Evolutionary conservation across 208 protist genomes (phyloP).

Genomic region (Acanthamoeba lenticulata): DNA sequence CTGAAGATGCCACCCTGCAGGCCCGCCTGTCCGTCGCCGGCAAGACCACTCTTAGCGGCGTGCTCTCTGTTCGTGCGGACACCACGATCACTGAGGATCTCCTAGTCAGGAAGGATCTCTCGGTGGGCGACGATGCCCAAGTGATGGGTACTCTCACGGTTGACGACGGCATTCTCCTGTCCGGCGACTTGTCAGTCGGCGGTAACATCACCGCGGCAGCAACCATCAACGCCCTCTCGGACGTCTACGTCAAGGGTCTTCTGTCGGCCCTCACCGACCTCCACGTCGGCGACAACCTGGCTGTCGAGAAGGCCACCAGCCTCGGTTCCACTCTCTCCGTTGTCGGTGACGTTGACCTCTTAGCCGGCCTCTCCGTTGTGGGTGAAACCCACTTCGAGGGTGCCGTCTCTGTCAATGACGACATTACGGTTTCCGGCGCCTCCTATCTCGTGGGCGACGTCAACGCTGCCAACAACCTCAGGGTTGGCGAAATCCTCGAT

Average conservation of each 20-base stretch:
- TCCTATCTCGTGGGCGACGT: neutral
- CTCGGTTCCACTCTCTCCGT: neutral
- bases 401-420: too few species aligned
- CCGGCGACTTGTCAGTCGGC: too few species aligned
- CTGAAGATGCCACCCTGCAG: too few species aligned
- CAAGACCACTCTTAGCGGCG: neutral
- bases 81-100: neutral
- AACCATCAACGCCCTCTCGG: too few species aligned
- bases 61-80: neutral
- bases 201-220: neutral
- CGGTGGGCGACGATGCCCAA: neutral
- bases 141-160: neutral
- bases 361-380: too few species aligned
- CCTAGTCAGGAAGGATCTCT: too few species aligned
- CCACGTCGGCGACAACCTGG: neutral
- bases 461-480: neutral
- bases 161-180: neutral
- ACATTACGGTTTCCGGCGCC: neutral
- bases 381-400: too few species aligned
- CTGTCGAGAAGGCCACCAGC: neutral
- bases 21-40: neutral
- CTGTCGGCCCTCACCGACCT: neutral
- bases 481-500: neutral
- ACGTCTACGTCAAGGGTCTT: too few species aligned
- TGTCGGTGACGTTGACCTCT: neutral